Evolutionary conservation across 1,139 yeast species (phyloP), one percentile per base, ranked within the genome.

Genomic region (Blastobotrys serpentis): DNA sequence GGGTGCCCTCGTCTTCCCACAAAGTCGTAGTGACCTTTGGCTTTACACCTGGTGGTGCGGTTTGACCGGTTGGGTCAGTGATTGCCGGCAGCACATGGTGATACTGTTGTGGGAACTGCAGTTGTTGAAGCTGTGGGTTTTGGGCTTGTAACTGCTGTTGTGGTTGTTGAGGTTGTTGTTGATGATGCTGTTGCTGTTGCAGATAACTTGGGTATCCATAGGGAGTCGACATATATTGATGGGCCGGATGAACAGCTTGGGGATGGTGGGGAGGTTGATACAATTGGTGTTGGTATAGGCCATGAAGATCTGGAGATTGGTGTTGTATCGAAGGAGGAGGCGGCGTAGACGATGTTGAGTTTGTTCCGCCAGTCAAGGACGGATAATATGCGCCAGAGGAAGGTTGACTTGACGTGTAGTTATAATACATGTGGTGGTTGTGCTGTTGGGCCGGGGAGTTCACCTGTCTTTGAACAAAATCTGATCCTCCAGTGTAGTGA

Each of bases 1-100:
- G 70, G 0, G 97, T 90, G 59, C 88, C 86, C 64, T 90, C 97
- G 65, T 90, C 97, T 67, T 90, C 97, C 98, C 98, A 90, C 82
- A 88, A 81, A 7, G 97, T 88, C 19, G 97, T 89, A 46, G 96
- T 87, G 55, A 90, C 94, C 57, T 94, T 75, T 21, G 96, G 97
- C 56, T 88, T 76, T 56, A 84, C 69, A 14, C 80, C 82, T 19
- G 78, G 77, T 3, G 83, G 83, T 49, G 79, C 81, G 25, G 73
- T 68, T 63, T 79, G 83, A n/a, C 83, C 83, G 2, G 75, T 75
- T 5, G 74, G 72, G 41, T 76, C 78, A 23, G 75, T 69, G 19
- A 68, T 56, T 41, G 53, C 50, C 45, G 38, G 50, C 46, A 17
- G 49, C 48, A 14, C 42, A 44, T 32, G 54, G 37, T 36, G 52